phyloP scores from a whole-genome alignment of 306 rosid genomes.

The Cicer judaicum region DNA sequence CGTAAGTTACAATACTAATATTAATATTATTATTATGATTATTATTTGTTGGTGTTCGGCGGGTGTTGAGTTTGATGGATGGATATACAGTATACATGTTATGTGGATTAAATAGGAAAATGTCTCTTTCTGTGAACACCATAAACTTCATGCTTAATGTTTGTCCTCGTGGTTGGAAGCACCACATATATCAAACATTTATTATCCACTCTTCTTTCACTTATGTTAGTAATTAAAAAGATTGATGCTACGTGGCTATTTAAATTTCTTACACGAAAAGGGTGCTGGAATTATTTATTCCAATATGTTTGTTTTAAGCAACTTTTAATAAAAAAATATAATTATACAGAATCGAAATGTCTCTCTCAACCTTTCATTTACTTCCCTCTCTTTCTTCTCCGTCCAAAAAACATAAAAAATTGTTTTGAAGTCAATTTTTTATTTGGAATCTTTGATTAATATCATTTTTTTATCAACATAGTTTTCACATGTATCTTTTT shows the following conservation, averaged over 20 bases:
- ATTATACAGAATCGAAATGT: too few species aligned
- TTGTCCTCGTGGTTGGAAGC: constrained; percentile 46
- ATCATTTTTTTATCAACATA: too few species aligned
- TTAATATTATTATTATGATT: too few species aligned
- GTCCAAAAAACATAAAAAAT: too few species aligned
- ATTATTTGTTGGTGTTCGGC: constrained; percentile 18
- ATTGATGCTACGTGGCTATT: constrained; percentile 5
- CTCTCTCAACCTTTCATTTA: too few species aligned
- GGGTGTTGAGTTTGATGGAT: constrained; percentile 33
- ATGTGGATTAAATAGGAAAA: constrained; percentile 36
- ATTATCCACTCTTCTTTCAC: constrained; percentile 20
- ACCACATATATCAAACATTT: constrained; percentile 23
- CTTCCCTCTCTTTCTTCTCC: too few species aligned
- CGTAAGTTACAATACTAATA: too few species aligned
- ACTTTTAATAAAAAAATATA: not conserved
- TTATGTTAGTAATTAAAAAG: not conserved
- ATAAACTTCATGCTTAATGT: constrained; percentile 30
- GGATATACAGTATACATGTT: constrained; percentile 33
- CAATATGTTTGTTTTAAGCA: not conserved
- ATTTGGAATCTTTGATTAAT: too few species aligned
- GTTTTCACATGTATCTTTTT: too few species aligned
- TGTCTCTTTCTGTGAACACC: constrained; percentile 44
- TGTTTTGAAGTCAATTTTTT: too few species aligned
- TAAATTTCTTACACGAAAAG: constrained; percentile 10
- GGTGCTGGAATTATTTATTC: not conserved